These are phyloP conservation scores for Moricandia moricandioides DNA, from an alignment of 345 rosid genomes.

Conservation along the genomic window DNA sequence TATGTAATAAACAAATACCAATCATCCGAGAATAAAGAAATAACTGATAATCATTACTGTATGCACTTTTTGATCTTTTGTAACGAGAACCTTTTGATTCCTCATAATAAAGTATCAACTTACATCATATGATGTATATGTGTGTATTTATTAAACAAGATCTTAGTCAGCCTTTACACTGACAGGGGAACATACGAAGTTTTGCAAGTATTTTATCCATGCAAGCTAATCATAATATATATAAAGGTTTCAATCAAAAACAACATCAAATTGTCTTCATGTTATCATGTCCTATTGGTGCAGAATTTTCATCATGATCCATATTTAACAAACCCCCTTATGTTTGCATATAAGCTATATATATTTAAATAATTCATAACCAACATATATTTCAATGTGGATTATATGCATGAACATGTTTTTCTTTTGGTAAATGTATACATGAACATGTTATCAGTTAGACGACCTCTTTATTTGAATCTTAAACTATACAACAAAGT, in stretches of 20 bases:
- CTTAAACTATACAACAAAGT: no score
- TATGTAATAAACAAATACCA: conserved; percentile 24
- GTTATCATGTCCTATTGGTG: conserved; percentile 26
- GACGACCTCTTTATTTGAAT: neutral
- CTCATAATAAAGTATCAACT: conserved; percentile 21
- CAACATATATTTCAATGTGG: conserved; percentile 2
- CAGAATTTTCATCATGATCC: no score
- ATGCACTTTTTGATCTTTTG: neutral
- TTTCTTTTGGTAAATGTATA: neutral
- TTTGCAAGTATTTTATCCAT: conserved; percentile 17
- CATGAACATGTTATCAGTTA: neutral
- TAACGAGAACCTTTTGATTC: conserved; percentile 5
- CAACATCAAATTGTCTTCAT: conserved; percentile 9
- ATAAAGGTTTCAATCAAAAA: neutral
- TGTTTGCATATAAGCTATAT: neutral
- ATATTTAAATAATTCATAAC: neutral
- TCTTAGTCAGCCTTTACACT: conserved; percentile 20
- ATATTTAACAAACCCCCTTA: conserved; percentile 2
- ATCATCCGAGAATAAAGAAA: conserved; percentile 13
- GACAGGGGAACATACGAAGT: conserved; percentile 8
- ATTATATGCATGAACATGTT: neutral
- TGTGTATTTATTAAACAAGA: neutral
- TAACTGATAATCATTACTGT: conserved; percentile 9
- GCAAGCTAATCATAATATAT: neutral
- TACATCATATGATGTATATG: conserved; percentile 27